These are phyloP conservation scores for Achlya hypogyna DNA, from an alignment of 352 stramenopile genomes.

Conservation along the genomic window DNA sequence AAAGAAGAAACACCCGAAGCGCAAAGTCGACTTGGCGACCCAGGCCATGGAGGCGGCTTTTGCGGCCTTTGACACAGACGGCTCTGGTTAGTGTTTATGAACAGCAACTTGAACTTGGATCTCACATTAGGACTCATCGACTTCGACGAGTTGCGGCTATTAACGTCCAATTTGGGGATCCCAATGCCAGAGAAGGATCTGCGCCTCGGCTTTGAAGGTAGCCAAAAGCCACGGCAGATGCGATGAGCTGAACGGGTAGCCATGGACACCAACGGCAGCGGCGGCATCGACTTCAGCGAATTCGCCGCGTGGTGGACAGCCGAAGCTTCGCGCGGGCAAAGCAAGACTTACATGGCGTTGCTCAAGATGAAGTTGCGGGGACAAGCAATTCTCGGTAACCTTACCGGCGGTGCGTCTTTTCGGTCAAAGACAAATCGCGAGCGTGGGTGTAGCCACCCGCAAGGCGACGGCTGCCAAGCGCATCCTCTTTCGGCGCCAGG, in stretches of 20 bases:
- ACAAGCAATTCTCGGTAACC: not conserved
- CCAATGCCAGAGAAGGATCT: slow-evolving; percentile 11
- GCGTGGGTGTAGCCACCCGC: not conserved
- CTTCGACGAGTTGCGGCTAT: slow-evolving; percentile 7
- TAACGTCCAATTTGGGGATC: slow-evolving; percentile 6
- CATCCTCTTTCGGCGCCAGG: not conserved
- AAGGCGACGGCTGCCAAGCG: slow-evolving; percentile 8
- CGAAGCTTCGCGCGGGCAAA: not conserved
- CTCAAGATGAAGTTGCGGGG: slow-evolving; percentile 16
- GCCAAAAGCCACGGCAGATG: not conserved
- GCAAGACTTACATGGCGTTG: slow-evolving; percentile 14
- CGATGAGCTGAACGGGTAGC: not conserved
- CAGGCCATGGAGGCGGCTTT: slow-evolving; percentile 10
- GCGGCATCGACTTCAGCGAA: slow-evolving; percentile 42
- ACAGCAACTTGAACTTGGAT: not conserved
- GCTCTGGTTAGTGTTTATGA: not conserved
- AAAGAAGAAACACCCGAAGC: not conserved
- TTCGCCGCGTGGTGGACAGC: slow-evolving; percentile 49
- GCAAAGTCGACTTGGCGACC: slow-evolving; percentile 10
- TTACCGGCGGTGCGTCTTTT: slow-evolving; percentile 2
- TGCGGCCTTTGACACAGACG: slow-evolving; percentile 18
- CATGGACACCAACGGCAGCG: slow-evolving; percentile 43
- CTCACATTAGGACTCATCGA: slow-evolving; percentile 5
- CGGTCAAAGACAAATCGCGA: too few relatives aligned
- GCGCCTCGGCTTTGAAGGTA: slow-evolving; percentile 7